These are phyloP conservation scores for Pichia nanzhaoensis DNA, from an alignment of 805 yeast genomes.

Conservation along the genomic window DNA sequence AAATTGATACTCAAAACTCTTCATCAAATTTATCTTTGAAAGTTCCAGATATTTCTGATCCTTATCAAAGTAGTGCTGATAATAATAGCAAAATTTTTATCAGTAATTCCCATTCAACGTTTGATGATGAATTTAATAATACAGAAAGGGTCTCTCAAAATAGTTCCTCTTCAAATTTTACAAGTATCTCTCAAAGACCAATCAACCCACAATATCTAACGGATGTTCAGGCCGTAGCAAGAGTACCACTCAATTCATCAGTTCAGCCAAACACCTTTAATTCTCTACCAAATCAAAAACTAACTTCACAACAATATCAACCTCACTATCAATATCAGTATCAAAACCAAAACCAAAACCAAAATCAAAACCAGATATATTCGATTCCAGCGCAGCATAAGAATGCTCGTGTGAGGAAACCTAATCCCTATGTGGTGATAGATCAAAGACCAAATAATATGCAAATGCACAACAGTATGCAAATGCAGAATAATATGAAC, in stretches of 20 bases:
- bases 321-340: conserved; percentile 5
- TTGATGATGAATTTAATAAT: conserved; percentile 1
- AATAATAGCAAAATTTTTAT: background rate
- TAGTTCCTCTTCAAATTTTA: conserved; percentile 48
- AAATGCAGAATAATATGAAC: background rate
- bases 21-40: conserved; percentile 2
- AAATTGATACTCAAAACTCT: conserved; percentile 4
- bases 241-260: background rate
- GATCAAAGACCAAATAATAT: conserved; percentile 3
- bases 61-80: conserved; percentile 4
- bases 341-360: background rate
- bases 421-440: conserved; percentile 12
- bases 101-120: background rate
- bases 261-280: conserved; percentile 9
- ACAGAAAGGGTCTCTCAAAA: conserved; percentile 1
- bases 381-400: conserved; percentile 4
- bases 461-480: too few relatives aligned
- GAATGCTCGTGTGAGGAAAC: conserved; percentile 2
- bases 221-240: conserved; percentile 22
- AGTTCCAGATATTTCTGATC: conserved; percentile 12
- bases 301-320: conserved; percentile 14
- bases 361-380: conserved; percentile 5
- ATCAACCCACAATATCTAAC: conserved; percentile 51
- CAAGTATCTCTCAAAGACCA: conserved; percentile 74
- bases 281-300: conserved; percentile 14